Conservation (phyloP, 176 grass and related monocot genomes). For the Rhynchospora pubera region DNA sequence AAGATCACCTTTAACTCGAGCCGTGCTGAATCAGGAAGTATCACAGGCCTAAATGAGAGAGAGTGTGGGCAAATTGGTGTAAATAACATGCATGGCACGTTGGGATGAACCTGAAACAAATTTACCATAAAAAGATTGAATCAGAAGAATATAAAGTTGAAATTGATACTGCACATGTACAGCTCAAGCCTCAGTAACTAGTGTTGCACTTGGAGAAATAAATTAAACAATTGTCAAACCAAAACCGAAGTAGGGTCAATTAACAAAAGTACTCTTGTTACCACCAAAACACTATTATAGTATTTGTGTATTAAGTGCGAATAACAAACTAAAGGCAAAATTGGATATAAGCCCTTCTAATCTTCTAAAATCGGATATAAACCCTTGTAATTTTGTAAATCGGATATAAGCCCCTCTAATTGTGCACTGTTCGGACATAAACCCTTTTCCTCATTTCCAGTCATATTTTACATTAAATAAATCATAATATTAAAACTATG, state of each 20-base stretch:
- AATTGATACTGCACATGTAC: background rate
- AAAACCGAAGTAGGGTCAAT: background rate
- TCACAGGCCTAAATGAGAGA: slow-evolving; percentile 93
- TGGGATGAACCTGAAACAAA: slow-evolving; percentile 78
- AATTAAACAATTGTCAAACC: background rate
- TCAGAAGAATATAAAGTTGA: background rate
- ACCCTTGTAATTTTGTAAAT: no score
- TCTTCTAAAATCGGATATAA: no score
- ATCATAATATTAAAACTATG: no score
- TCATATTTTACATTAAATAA: no score
- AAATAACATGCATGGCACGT: slow-evolving; percentile 97
- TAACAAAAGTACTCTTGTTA: background rate
- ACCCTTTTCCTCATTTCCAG: no score
- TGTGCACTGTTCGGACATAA: no score
- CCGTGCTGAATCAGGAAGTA: slow-evolving; percentile 81
- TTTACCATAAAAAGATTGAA: background rate
- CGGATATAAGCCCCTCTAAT: no score
- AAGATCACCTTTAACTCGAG: slow-evolving; percentile 84
- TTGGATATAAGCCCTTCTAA: no score
- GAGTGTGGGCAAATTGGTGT: slow-evolving; percentile 97
- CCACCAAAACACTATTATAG: background rate
- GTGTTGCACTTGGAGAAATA: background rate
- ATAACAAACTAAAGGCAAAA: no score
- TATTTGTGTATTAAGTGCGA: background rate
- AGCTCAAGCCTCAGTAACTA: background rate